phyloP scores from a whole-genome alignment of 805 yeast species.

The Yarrowia porcina region DNA sequence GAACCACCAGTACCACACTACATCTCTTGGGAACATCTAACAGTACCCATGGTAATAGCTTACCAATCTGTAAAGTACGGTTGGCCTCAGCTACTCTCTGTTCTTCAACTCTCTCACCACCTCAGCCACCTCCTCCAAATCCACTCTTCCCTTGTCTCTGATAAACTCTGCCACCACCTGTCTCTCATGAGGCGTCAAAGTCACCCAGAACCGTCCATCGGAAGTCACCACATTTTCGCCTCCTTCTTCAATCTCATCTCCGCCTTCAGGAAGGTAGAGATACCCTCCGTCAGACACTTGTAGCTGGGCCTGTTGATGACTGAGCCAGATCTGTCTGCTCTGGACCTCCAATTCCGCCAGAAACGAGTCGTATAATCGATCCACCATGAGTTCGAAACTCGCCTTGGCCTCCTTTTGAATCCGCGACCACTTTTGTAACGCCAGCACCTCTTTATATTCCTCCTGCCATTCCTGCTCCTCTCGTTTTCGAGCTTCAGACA shows the following conservation, averaged over 20 bases:
- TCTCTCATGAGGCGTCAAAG: not conserved
- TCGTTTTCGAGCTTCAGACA: not conserved
- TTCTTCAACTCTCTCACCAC: conserved; percentile 9
- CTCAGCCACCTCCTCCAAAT: conserved; percentile 9
- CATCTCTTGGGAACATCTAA: no score
- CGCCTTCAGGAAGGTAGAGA: not conserved
- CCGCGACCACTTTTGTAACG: not conserved
- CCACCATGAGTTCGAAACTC: not conserved
- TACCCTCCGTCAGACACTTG: not conserved
- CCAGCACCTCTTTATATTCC: conserved; percentile 10
- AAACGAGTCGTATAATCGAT: not conserved
- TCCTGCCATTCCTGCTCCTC: conserved; percentile 23
- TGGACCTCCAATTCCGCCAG: not conserved
- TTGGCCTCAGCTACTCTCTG: no score
- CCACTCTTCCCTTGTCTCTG: not conserved
- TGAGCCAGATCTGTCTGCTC: not conserved
- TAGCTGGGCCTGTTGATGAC: not conserved
- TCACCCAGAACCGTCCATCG: conserved; percentile 19
- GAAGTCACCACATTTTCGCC: not conserved
- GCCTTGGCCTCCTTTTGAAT: not conserved
- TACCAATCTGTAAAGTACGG: no score
- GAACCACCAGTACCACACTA: no score
- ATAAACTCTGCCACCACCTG: not conserved
- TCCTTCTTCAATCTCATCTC: not conserved
- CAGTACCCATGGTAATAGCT: no score